Base-by-base conservation (phyloP, 208 protist genomes). In the Leishmania guyanensis region DNA sequence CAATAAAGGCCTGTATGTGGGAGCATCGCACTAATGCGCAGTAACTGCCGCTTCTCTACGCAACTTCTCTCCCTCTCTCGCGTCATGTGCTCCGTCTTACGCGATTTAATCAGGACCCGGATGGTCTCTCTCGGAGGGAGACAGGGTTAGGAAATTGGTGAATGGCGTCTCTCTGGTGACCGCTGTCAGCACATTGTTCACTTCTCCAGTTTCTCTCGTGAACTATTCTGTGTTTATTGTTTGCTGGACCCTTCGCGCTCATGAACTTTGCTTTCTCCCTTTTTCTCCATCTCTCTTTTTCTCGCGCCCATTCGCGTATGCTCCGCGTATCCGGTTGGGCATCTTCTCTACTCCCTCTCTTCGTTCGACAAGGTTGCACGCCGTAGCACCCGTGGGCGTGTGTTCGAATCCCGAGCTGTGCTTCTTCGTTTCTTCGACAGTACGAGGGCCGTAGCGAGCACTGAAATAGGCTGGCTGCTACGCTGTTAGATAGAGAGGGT, bases 401-500 rank as follows among this genome's bases (percentile, higher is more conserved):
- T 54, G 62, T 69, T 48, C 36, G 43, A 72, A 51, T 53, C 20
- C 26, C 26, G 33, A 22, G n/a, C 43, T n/a, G 22, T 72, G 43
- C 43, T 14, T 72, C 33, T n/a, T 65, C 29, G 65, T 83, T 78
- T 83, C 48, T 83, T 86, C 36, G 68, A 71, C 56, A 60, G 26
- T 79, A 65, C 53, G 43, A 53, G 43, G 29, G 43, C 43, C 36
- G 43, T n/a, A n/a, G 68, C 22, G 39, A 53, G 26, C 43, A 33
- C 36, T n/a, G 20, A 43, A 72, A 3, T 10, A 12, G 26, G 20
- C 22, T 50, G 36, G 3, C 33, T 53, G 43, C 46, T 1, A 72
- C 26, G 9, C 29, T 70, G 4, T 2, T 53, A 29, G 20, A 29
- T 72, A 26, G 46, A 50, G 68, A 20, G 68, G 10, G 20, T 50